These are phyloP conservation scores for Acanthamoeba culbertsoni DNA, from an alignment of 208 protist genomes.

Conservation along the genomic window DNA sequence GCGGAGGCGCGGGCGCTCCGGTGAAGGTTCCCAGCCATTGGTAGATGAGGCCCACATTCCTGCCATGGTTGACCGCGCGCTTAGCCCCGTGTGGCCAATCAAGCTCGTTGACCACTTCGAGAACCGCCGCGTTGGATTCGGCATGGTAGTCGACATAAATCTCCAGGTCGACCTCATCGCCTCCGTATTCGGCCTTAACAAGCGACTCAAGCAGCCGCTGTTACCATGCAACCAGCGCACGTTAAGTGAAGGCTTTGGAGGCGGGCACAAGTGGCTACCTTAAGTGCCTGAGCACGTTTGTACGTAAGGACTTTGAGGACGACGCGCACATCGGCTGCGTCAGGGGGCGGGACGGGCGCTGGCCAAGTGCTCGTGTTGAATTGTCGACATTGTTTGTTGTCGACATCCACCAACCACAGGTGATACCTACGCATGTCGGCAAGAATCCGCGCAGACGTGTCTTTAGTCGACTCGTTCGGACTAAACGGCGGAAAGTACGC, in stretches of 20 bases:
- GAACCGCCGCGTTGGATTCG: background rate
- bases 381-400: background rate
- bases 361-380: background rate
- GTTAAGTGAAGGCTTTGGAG: background rate
- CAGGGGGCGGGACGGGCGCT: background rate
- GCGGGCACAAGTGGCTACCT: background rate
- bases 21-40: conserved; percentile 14
- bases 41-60: background rate
- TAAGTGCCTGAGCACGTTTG: background rate
- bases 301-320: background rate
- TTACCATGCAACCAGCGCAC: background rate
- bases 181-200: background rate
- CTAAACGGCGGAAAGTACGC: background rate
- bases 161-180: background rate
- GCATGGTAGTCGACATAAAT: conserved; percentile 6
- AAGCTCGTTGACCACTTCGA: background rate
- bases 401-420: background rate
- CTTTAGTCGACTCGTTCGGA: background rate
- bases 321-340: background rate
- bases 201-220: background rate
- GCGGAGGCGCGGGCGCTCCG: background rate
- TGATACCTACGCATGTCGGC: background rate
- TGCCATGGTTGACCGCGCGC: background rate
- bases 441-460: background rate
- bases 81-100: background rate